Conservation (phyloP, 331 rosid genomes). For the Malus hybrid region DNA sequence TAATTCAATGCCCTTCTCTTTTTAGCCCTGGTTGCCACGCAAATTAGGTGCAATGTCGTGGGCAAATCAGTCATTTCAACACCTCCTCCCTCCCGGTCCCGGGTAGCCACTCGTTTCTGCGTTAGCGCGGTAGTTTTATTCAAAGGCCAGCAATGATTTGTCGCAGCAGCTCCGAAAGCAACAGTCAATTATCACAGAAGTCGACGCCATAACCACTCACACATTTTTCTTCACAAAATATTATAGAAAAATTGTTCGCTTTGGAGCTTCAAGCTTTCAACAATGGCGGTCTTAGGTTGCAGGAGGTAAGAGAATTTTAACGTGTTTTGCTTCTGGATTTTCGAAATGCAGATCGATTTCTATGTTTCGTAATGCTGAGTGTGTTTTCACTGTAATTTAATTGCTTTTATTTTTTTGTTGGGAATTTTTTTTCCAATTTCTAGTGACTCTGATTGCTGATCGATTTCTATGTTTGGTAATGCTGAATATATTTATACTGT, state of each 20-base stretch:
- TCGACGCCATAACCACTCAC: constrained; percentile 51
- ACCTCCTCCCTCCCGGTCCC: too few relatives aligned
- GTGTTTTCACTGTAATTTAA: background rate
- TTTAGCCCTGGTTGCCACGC: constrained; percentile 1
- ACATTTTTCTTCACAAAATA: too few relatives aligned
- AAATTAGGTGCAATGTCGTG: constrained; percentile 15
- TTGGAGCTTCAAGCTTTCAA: background rate
- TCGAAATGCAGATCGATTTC: background rate
- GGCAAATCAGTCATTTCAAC: constrained; percentile 30
- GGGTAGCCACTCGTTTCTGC: background rate
- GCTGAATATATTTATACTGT: too few relatives aligned
- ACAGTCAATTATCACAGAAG: constrained; percentile 26
- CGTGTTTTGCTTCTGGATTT: constrained; percentile 12
- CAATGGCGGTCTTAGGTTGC: background rate
- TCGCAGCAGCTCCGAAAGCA: constrained; percentile 2
- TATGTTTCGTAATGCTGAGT: background rate
- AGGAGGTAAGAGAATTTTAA: constrained; percentile 20
- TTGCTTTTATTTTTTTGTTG: background rate
- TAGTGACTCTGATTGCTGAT: background rate
- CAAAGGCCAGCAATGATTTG: constrained; percentile 5
- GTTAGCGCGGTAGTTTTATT: constrained; percentile 33
- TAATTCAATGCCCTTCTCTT: background rate
- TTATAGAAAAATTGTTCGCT: background rate
- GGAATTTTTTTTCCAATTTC: background rate
- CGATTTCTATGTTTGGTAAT: too few relatives aligned